These are phyloP conservation scores for Chytridiales sp. DNA, from an alignment of 371 early-diverging fungal genomes.

Conservation along the genomic window DNA sequence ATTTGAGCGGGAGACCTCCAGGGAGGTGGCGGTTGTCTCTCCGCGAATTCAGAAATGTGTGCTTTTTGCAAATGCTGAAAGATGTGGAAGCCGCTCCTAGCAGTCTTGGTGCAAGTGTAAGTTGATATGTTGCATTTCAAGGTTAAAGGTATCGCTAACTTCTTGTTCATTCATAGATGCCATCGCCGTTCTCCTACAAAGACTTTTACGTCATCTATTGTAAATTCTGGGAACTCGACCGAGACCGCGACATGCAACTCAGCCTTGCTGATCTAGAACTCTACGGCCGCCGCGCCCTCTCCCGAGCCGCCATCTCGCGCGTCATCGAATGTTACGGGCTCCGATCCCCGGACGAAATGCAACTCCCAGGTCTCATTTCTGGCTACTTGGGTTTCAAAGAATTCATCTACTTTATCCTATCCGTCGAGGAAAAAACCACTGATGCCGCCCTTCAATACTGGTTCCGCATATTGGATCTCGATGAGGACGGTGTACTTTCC, in stretches of 20 bases:
- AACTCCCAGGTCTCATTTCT: background rate
- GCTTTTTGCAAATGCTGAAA: constrained; percentile 58
- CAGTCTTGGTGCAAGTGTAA: constrained; percentile 24
- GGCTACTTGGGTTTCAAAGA: background rate
- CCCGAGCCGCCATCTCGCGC: constrained; percentile 29
- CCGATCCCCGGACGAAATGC: background rate
- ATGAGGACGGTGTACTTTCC: constrained; percentile 82
- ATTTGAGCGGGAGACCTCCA: constrained; percentile 62
- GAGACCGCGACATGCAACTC: constrained; percentile 39
- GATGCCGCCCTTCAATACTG: constrained; percentile 84
- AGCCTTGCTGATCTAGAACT: constrained; percentile 23
- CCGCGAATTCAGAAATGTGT: constrained; percentile 59
- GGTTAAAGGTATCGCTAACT: background rate
- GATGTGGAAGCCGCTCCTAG: constrained; percentile 54
- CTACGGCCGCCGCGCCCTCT: constrained; percentile 33
- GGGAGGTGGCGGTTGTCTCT: constrained; percentile 68
- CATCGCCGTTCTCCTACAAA: constrained; percentile 84
- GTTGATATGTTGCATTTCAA: background rate
- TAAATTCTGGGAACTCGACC: constrained; percentile 82
- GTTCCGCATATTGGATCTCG: constrained; percentile 87
- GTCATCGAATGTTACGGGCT: constrained; percentile 35
- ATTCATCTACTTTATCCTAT: constrained; percentile 55
- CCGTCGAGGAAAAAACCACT: constrained; percentile 82
- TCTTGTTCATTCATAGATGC: constrained; percentile 41
- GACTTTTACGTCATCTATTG: constrained; percentile 94